Conservation (phyloP, 2,329 filamentous ascomycete genomes). For the Trichoderma atroviride region DNA sequence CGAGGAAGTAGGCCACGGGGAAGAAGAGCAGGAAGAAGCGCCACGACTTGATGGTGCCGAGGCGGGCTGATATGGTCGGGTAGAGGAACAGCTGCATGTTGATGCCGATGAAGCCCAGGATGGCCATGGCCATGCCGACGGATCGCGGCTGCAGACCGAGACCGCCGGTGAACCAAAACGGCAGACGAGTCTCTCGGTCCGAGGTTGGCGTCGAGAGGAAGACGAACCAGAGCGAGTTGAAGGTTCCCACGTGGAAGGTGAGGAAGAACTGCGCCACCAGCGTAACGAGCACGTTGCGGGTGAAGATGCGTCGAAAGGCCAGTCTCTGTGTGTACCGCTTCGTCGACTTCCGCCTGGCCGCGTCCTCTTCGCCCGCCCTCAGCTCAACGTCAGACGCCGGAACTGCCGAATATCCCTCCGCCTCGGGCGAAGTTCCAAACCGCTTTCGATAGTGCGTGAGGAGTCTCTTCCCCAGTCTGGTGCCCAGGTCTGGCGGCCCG, state of each 20-base stretch:
- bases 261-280: constrained; percentile 70
- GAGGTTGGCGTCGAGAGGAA: constrained; percentile 71
- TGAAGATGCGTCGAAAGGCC: constrained; percentile 59
- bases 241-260: constrained; percentile 73
- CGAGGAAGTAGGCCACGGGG: constrained; percentile 67
- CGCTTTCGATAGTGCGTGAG: constrained; percentile 34
- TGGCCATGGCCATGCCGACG: constrained; percentile 77
- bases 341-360: constrained; percentile 20
- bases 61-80: constrained; percentile 64
- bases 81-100: constrained; percentile 64
- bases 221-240: constrained; percentile 75
- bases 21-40: constrained; percentile 70
- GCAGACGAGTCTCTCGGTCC: constrained; percentile 42
- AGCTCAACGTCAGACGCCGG: constrained; percentile 34
- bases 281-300: constrained; percentile 55
- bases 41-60: constrained; percentile 71
- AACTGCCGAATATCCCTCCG: constrained; percentile 33
- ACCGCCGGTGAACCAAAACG: constrained; percentile 72
- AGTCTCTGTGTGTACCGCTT: constrained; percentile 51
- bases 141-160: constrained; percentile 71
- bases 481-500: constrained; percentile 45
- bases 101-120: constrained; percentile 76
- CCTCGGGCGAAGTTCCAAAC: constrained; percentile 25
- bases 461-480: constrained; percentile 45
- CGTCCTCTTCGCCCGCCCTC: constrained; percentile 7